These are phyloP conservation scores for Combretum micranthum DNA, from an alignment of 345 rosid genomes.

Conservation along the genomic window DNA sequence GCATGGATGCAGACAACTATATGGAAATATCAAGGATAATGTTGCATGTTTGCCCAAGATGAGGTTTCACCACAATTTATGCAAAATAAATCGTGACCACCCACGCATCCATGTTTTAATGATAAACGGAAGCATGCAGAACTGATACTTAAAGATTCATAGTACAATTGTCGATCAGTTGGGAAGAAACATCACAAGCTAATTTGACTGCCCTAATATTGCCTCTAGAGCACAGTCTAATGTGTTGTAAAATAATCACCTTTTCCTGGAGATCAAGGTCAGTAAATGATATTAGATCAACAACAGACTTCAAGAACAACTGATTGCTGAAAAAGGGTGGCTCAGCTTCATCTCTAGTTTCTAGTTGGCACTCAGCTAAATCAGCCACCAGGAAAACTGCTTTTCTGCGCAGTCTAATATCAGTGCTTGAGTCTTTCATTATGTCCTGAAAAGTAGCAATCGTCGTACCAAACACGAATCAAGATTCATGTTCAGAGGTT, in stretches of 20 bases:
- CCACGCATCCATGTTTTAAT: too few relatives aligned
- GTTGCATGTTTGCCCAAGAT: too few relatives aligned
- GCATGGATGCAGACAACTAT: too few relatives aligned
- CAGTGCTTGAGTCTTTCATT: slow-evolving; percentile 44
- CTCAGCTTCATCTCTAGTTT: slow-evolving; percentile 36
- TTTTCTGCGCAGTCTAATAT: slow-evolving; percentile 65
- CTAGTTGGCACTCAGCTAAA: slow-evolving; percentile 55
- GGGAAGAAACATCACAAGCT: too few relatives aligned
- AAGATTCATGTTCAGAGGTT: slow-evolving; percentile 1
- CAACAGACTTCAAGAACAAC: slow-evolving; percentile 64
- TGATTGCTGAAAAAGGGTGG: slow-evolving; percentile 45
- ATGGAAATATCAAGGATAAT: too few relatives aligned
- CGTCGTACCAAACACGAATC: slow-evolving; percentile 8
- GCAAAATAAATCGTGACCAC: too few relatives aligned
- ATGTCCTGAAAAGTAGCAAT: slow-evolving; percentile 40
- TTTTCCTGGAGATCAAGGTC: slow-evolving; percentile 95
- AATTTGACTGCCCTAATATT: too few relatives aligned
- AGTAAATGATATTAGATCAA: slow-evolving; percentile 45
- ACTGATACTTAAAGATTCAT: too few relatives aligned
- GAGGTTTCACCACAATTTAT: too few relatives aligned
- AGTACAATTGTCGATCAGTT: too few relatives aligned
- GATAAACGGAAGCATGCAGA: too few relatives aligned
- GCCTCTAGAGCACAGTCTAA: too few relatives aligned
- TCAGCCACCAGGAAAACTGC: slow-evolving; percentile 75
- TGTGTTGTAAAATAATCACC: slow-evolving; percentile 25